Conservation (phyloP, 164 flowering plant species). For the Vitis rupestris region DNA sequence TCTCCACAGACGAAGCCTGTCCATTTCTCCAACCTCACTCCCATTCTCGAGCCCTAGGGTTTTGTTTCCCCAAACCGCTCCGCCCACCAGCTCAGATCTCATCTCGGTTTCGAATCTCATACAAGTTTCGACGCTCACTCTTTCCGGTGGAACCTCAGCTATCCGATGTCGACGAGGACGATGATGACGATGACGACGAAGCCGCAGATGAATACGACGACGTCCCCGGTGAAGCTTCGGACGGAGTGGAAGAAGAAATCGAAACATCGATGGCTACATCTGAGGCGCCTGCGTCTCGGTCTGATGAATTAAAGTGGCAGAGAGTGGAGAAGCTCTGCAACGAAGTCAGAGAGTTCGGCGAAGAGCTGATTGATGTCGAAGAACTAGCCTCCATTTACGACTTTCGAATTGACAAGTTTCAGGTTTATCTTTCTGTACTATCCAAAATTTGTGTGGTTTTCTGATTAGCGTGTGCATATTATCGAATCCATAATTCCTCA, state of each 20-base stretch:
- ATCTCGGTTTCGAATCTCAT: slow-evolving; percentile 24
- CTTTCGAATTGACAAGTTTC: slow-evolving; percentile 88
- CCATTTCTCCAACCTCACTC: not conserved
- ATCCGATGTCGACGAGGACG: slow-evolving; percentile 41
- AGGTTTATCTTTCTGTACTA: slow-evolving; percentile 36
- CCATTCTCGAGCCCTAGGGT: slow-evolving; percentile 18
- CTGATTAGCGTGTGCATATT: not conserved
- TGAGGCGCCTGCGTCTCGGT: slow-evolving; percentile 14
- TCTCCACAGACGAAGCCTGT: not conserved
- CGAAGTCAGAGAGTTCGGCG: slow-evolving; percentile 71
- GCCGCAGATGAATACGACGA: slow-evolving; percentile 55
- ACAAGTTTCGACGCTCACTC: slow-evolving; percentile 23
- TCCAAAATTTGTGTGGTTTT: not conserved
- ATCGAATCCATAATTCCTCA: not conserved
- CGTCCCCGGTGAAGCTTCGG: slow-evolving; percentile 21
- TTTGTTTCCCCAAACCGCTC: slow-evolving; percentile 20
- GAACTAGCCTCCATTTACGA: slow-evolving; percentile 76
- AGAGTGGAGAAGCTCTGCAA: slow-evolving; percentile 68
- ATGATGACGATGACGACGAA: slow-evolving; percentile 34
- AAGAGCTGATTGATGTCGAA: slow-evolving; percentile 60
- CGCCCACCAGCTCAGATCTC: slow-evolving; percentile 2
- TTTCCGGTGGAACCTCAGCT: slow-evolving; percentile 22
- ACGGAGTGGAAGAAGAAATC: not conserved
- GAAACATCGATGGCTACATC: not conserved
- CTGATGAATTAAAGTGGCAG: slow-evolving; percentile 57